phyloP scores from a whole-genome alignment of 805 yeast genomes.

The Cyberlindnera mississippiensis region DNA sequence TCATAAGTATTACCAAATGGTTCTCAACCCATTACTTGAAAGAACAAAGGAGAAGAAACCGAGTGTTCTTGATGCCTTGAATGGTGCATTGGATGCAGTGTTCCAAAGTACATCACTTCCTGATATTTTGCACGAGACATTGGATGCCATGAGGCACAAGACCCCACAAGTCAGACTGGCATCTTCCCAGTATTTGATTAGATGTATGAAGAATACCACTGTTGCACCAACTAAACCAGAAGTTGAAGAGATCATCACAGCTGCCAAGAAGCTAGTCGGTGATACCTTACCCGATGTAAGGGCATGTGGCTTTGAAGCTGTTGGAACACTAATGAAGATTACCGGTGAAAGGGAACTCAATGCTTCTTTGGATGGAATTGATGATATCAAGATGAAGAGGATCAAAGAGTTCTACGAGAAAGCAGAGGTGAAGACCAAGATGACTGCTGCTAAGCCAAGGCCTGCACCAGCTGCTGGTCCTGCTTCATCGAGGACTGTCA shows the following conservation, averaged over 20 bases:
- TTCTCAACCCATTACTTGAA: slow-evolving; percentile 65
- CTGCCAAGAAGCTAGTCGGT: slow-evolving; percentile 57
- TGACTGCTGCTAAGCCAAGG: slow-evolving; percentile 24
- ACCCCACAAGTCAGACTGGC: slow-evolving; percentile 81
- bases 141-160: slow-evolving; percentile 64
- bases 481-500: slow-evolving; percentile 5
- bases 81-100: slow-evolving; percentile 59
- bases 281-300: slow-evolving; percentile 88
- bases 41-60: slow-evolving; percentile 87
- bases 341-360: slow-evolving; percentile 68
- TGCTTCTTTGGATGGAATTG: slow-evolving; percentile 61
- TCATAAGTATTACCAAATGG: slow-evolving; percentile 45
- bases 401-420: slow-evolving; percentile 54
- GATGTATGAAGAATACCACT: slow-evolving; percentile 53
- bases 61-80: slow-evolving; percentile 69
- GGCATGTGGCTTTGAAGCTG: slow-evolving; percentile 66
- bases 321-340: slow-evolving; percentile 82
- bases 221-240: slow-evolving; percentile 49
- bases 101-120: slow-evolving; percentile 46
- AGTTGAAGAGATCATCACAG: slow-evolving; percentile 51
- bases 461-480: slow-evolving; percentile 21
- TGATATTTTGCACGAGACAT: slow-evolving; percentile 56
- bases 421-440: slow-evolving; percentile 50
- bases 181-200: slow-evolving; percentile 56
- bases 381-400: slow-evolving; percentile 68